Base-by-base conservation (phyloP, 345 rosid genomes). In the Populus alba region DNA sequence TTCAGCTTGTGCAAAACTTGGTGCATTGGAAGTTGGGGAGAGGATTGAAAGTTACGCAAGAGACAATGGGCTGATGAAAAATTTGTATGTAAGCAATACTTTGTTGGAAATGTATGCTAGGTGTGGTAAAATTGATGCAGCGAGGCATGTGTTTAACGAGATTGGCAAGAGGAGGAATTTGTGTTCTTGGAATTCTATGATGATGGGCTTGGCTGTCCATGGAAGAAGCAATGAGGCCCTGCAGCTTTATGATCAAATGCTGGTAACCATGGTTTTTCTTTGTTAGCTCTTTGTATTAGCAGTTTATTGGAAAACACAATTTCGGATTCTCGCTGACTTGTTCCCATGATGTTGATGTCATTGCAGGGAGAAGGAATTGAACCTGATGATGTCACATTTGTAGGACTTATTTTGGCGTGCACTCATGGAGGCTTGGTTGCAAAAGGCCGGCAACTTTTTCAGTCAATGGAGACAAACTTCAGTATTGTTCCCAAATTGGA, bases 101-200 rank as follows among this genome's bases (percentile, higher is more conserved):
- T 75, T 86, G 16, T 68, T 92, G 73, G 97, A 94, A 76, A 85
- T 94, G 92, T 90, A 90, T 80, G 80, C 94, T 1, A 90, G 87
- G 86, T 89, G 94, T 74, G 98, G 98, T 63, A 83, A 88, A 85
- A 86, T 92, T 49, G 86, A 88, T 27, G 75, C 67, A 13, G 94
- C 97, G 0, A 90, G 77, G 79, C 81, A 68, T 69, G 68, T 92
- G 63, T 92, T 94, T 72, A 74, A 87, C 80, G 92, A 90, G 75
- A 86, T 91, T 8, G 90, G 93, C 16, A 81, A 85, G 67, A 82
- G 85, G 78, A 87, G 90, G 84, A 90, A 87, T 74, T 82, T 89
- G 81, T 92, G 94, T 79, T 86, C 95, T 20, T 94, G 98, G 98
- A 94, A 92, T 87, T 89, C 98, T 18, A 91, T 94, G 95, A 92